phyloP scores from a whole-genome alignment of 1,139 yeast species.

The Debaryomyces coudertii region DNA sequence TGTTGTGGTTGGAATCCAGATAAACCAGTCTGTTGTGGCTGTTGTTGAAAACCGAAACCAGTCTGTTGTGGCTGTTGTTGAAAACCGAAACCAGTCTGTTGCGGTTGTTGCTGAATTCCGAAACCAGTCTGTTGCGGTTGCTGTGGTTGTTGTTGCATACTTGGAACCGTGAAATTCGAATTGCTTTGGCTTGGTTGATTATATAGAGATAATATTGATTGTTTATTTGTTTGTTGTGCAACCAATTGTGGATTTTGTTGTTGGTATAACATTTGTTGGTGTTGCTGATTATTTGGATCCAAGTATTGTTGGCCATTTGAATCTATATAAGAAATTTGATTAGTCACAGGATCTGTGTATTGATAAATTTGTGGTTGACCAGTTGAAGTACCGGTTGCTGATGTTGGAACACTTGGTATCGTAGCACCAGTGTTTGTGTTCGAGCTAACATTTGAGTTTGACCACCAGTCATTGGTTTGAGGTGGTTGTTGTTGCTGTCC shows the following conservation, averaged over 20 bases:
- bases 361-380: constrained; percentile 53
- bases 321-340: constrained; percentile 61
- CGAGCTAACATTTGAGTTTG: constrained; percentile 10
- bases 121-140: constrained; percentile 19
- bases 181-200: constrained; percentile 36
- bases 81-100: constrained; percentile 21
- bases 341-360: constrained; percentile 65
- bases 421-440: constrained; percentile 18
- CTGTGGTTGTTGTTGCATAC: constrained; percentile 21
- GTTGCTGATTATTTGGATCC: constrained; percentile 57
- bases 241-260: constrained; percentile 46
- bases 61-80: constrained; percentile 18
- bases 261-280: constrained; percentile 51
- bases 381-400: constrained; percentile 16
- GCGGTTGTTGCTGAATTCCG: constrained; percentile 24
- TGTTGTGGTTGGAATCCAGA: constrained; percentile 8
- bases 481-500: constrained; percentile 19
- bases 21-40: constrained; percentile 7
- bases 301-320: constrained; percentile 61
- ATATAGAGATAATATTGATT: constrained; percentile 45
- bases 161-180: constrained; percentile 31
- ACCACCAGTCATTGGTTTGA: constrained; percentile 33
- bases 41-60: constrained; percentile 4
- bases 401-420: constrained; percentile 21
- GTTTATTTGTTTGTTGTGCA: constrained; percentile 50